Percentiles rank a stretch among this genome's conserved stretches.
phyloP scores from a whole-genome alignment of 139 green algal species.

The Chlamydomonas sp. region DNA sequence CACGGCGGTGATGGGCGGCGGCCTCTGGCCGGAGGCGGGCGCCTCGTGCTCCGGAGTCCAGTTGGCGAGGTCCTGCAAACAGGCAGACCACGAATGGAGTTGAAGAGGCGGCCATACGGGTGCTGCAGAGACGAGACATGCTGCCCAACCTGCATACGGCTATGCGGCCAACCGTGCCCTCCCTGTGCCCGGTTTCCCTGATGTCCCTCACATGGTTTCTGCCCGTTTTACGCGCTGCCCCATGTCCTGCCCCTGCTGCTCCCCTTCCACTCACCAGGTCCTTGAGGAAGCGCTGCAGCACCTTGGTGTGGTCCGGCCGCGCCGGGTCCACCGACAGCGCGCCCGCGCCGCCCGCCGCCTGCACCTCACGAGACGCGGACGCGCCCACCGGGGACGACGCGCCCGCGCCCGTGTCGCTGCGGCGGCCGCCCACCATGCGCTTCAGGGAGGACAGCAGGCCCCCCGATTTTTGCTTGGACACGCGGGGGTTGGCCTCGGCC shows the following conservation, averaged over 20 bases:
- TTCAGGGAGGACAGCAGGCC: conserved; percentile 7
- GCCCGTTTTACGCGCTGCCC: not conserved
- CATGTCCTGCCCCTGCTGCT: too few species aligned
- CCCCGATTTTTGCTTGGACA: conserved; percentile 1
- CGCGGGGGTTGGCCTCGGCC: not conserved
- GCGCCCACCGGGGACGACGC: not conserved
- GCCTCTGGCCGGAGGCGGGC: not conserved
- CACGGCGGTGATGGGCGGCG: not conserved
- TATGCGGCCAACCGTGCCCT: not conserved
- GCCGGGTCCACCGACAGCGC: conserved; percentile 1
- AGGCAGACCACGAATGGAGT: not conserved
- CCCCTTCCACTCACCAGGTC: conserved; percentile 20
- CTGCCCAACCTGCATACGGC: too few species aligned
- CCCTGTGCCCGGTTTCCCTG: not conserved
- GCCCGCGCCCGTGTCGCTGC: not conserved
- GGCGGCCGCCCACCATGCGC: not conserved
- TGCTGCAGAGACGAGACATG: not conserved
- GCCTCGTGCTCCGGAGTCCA: conserved; percentile 28
- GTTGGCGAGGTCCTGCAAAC: conserved; percentile 16
- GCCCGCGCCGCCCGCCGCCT: not conserved
- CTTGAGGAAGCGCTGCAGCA: conserved; percentile 39
- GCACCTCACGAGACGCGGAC: conserved; percentile 2
- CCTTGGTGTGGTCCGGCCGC: conserved; percentile 37
- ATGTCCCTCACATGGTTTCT: not conserved
- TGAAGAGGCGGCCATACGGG: too few species aligned